phyloP scores from a whole-genome alignment of 2,329 filamentous ascomycete species.

The Tolypocladium nubicola region DNA sequence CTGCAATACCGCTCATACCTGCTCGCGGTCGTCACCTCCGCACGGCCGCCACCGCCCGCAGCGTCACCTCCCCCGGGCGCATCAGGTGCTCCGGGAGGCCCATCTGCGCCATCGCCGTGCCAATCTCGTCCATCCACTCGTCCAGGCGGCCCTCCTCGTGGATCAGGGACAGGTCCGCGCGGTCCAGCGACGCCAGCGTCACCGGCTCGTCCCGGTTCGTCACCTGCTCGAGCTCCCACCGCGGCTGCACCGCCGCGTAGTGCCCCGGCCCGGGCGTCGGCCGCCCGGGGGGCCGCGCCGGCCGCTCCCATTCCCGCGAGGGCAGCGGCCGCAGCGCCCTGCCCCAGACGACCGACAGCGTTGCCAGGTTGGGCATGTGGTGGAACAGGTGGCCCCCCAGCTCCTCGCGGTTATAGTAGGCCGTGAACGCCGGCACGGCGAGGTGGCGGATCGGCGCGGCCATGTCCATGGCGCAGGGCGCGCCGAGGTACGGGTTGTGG shows the following conservation, averaged over 20 bases:
- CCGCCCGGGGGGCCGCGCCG: too few species aligned
- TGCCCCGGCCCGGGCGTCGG: neutral
- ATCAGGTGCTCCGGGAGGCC: conserved; percentile 5
- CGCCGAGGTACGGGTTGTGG: neutral
- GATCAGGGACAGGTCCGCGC: neutral
- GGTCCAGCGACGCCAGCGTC: conserved; percentile 5
- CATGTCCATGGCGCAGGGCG: conserved; percentile 1
- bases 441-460: conserved; percentile 9
- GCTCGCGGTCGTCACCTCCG: neutral
- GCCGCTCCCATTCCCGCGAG: neutral
- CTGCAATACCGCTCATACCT: neutral
- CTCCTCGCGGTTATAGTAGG: conserved; percentile 12
- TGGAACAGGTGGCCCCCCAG: conserved; percentile 6
- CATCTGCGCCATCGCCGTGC: conserved; percentile 1
- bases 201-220: conserved; percentile 5
- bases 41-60: conserved; percentile 2
- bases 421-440: conserved; percentile 14
- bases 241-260: conserved; percentile 4
- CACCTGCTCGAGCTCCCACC: conserved; percentile 3
- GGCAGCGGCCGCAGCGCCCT: conserved; percentile 5
- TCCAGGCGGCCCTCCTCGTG: conserved; percentile 8
- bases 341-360: conserved; percentile 13
- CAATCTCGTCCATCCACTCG: conserved; percentile 8
- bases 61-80: conserved; percentile 1
- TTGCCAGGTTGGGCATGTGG: conserved; percentile 7